These are phyloP conservation scores for Geranium incanum DNA, from an alignment of 441 rosid genomes.

Conservation along the genomic window DNA sequence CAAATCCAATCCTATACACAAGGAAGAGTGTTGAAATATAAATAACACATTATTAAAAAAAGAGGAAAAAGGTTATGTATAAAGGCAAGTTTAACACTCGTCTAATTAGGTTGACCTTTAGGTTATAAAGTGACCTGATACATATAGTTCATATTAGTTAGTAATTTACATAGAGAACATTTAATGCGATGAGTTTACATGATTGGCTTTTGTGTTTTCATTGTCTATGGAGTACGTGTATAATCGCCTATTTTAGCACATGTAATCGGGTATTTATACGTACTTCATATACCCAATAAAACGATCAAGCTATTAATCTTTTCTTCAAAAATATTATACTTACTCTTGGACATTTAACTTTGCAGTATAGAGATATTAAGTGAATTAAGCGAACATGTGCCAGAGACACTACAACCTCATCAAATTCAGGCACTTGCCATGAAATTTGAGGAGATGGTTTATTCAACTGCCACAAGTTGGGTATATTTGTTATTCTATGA, in stretches of 20 bases:
- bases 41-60: no score
- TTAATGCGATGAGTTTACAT: not conserved
- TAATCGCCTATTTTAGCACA: no score
- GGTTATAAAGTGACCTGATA: no score
- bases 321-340: not conserved
- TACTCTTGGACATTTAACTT: not conserved
- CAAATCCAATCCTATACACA: no score
- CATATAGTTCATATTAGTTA: not conserved
- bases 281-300: no score
- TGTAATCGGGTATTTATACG: no score
- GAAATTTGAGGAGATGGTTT: not conserved
- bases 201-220: not conserved
- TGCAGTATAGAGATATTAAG: not conserved
- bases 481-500: not conserved
- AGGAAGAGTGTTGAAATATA: no score
- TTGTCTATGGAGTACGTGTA: no score
- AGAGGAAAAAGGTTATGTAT: no score
- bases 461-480: not conserved
- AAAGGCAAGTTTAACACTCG: no score
- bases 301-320: no score
- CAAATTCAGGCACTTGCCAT: not conserved
- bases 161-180: not conserved
- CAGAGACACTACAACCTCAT: not conserved
- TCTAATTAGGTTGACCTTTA: no score
- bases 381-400: not conserved